Conservation (phyloP, 164 flowering plant genomes). For the Taxillus chinensis region DNA sequence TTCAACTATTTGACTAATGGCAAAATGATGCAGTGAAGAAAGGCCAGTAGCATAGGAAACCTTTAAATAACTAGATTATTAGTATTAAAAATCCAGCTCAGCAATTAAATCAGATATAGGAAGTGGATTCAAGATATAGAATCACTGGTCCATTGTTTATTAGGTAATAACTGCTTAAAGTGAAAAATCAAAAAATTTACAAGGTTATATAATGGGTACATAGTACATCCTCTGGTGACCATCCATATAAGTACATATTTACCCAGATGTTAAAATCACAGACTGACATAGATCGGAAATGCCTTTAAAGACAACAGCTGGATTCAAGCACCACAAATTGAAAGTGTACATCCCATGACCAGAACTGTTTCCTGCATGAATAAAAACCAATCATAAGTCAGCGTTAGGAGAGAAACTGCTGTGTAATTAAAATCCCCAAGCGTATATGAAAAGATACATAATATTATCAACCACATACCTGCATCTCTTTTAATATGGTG, state of each 20-base stretch:
- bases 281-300: slow-evolving; percentile 71
- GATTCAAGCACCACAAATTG: slow-evolving; percentile 93
- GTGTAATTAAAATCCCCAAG: background rate
- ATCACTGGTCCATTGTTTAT: too few species aligned
- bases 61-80: too few species aligned
- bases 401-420: background rate
- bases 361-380: slow-evolving; percentile 29
- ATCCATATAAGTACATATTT: slow-evolving; percentile 12
- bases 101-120: too few species aligned
- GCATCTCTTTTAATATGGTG: slow-evolving; percentile 49
- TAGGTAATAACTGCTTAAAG: too few species aligned
- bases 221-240: background rate
- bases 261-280: slow-evolving; percentile 95
- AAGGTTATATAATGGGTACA: background rate
- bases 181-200: too few species aligned
- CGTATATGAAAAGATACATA: background rate
- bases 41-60: too few species aligned
- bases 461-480: slow-evolving; percentile 29
- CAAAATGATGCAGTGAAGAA: too few species aligned
- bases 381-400: slow-evolving; percentile 3
- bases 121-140: too few species aligned
- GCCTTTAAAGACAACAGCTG: slow-evolving; percentile 81
- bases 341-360: slow-evolving; percentile 48
- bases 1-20: too few species aligned
- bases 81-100: too few species aligned